phyloP scores from a whole-genome alignment of 208 protist genomes.

The Blechomonas ayalai region DNA sequence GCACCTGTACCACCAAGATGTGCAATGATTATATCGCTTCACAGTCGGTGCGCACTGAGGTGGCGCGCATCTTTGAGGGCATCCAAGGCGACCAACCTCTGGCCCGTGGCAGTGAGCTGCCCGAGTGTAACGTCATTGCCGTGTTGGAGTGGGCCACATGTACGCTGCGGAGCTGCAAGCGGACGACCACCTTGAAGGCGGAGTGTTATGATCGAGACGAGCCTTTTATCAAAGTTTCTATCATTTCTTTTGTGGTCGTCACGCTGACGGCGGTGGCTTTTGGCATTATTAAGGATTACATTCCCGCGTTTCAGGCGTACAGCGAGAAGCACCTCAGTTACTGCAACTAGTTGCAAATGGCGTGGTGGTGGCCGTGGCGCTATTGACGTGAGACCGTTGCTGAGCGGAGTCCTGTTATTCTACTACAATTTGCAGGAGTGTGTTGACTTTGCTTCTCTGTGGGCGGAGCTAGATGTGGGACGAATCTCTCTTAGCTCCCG shows the following conservation, averaged over 20 bases:
- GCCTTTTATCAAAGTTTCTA: slow-evolving; percentile 60
- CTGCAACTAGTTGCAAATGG: slow-evolving; percentile 7
- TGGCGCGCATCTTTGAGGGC: slow-evolving; percentile 57
- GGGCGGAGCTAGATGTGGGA: too few relatives aligned
- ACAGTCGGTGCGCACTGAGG: slow-evolving; percentile 39
- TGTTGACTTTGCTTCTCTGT: too few relatives aligned
- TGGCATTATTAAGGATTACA: slow-evolving; percentile 71
- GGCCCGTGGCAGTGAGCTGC: slow-evolving; percentile 9
- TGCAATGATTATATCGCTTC: slow-evolving; percentile 57
- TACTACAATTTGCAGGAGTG: too few relatives aligned
- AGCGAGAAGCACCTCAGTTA: slow-evolving; percentile 77
- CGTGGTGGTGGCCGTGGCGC: too few relatives aligned
- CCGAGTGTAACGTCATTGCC: slow-evolving; percentile 65
- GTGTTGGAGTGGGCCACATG: slow-evolving; percentile 65
- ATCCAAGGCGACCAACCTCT: slow-evolving; percentile 33
- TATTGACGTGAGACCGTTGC: too few relatives aligned
- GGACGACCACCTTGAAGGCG: slow-evolving; percentile 62
- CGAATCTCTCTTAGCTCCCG: too few relatives aligned
- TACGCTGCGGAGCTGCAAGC: slow-evolving; percentile 38
- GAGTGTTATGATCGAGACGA: slow-evolving; percentile 70
- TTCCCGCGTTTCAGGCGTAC: slow-evolving; percentile 55
- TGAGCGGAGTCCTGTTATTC: too few relatives aligned
- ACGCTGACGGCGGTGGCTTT: slow-evolving; percentile 51
- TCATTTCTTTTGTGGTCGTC: slow-evolving; percentile 50
- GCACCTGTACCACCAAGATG: slow-evolving; percentile 35